A percentile compares a stretch with the other conserved stretches of the same genome.
Conservation (phyloP, 805 yeast species). For the Ogataea nitratoaversa region DNA sequence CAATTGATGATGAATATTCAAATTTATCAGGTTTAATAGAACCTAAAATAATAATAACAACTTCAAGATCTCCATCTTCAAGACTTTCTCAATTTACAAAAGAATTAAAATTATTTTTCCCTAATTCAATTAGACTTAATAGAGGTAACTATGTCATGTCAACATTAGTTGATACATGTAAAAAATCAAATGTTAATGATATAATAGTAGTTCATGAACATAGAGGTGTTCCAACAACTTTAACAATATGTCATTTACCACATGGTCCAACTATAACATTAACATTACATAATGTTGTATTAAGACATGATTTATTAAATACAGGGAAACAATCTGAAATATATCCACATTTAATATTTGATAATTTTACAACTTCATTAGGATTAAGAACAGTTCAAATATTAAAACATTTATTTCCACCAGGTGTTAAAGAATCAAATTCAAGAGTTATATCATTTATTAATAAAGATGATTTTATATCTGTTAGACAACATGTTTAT, state of each 20-base stretch:
- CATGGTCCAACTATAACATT: slow-evolving; percentile 97
- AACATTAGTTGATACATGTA: slow-evolving; percentile 77
- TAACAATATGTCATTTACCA: slow-evolving; percentile 92
- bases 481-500: slow-evolving; percentile 93
- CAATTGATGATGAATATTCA: slow-evolving; percentile 87
- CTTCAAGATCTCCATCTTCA: slow-evolving; percentile 87
- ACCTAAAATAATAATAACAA: slow-evolving; percentile 88
- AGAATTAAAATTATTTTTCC: slow-evolving; percentile 85
- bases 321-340: slow-evolving; percentile 88
- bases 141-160: slow-evolving; percentile 92
- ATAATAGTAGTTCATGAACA: slow-evolving; percentile 88
- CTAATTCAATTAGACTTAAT: slow-evolving; percentile 82
- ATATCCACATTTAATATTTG: slow-evolving; percentile 91
- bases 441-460: slow-evolving; percentile 91
- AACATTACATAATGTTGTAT: slow-evolving; percentile 88
- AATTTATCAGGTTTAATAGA: slow-evolving; percentile 83
- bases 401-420: slow-evolving; percentile 88
- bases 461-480: slow-evolving; percentile 85
- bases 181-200: slow-evolving; percentile 74
- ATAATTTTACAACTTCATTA: slow-evolving; percentile 74
- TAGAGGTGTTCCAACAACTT: slow-evolving; percentile 94
- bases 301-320: slow-evolving; percentile 86
- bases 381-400: slow-evolving; percentile 81
- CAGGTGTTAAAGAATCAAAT: slow-evolving; percentile 89
- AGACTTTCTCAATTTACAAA: slow-evolving; percentile 87